Conservation (phyloP, 2,329 filamentous ascomycete genomes). For the Pseudogymnoascus sp. region DNA sequence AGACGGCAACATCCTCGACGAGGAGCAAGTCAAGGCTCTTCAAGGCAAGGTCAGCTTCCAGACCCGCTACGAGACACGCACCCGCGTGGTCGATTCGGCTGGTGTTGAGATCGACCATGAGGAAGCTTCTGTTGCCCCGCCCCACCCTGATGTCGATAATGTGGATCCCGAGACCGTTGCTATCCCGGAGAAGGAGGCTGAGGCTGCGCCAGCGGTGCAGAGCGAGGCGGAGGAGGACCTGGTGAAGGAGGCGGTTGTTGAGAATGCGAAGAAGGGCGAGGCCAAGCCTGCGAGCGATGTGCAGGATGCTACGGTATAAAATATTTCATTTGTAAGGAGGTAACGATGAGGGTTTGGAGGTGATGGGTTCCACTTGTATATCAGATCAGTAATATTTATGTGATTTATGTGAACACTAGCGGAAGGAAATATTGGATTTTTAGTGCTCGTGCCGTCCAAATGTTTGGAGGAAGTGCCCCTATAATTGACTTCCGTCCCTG, state of each 20-base stretch:
- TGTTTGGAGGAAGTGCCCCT: neutral
- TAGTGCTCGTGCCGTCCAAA: neutral
- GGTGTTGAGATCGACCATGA: constrained; percentile 60
- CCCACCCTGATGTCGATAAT: constrained; percentile 42
- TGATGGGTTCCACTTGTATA: constrained; percentile 5
- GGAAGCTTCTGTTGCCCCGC: constrained; percentile 17
- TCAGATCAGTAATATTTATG: constrained; percentile 8
- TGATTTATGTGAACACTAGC: constrained; percentile 1
- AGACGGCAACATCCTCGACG: constrained; percentile 78
- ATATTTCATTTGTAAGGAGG: neutral
- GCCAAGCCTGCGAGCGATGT: constrained; percentile 57
- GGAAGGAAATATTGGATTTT: neutral
- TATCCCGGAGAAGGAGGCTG: constrained; percentile 27
- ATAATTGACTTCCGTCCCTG: neutral
- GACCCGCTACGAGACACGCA: constrained; percentile 92
- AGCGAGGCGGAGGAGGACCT: constrained; percentile 41
- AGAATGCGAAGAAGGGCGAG: constrained; percentile 38
- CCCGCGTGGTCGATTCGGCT: constrained; percentile 67
- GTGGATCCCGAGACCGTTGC: constrained; percentile 50
- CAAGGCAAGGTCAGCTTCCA: constrained; percentile 93
- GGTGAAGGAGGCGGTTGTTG: constrained; percentile 50
- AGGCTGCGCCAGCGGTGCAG: constrained; percentile 34
- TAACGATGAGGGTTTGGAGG: neutral
- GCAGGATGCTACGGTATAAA: constrained; percentile 42
- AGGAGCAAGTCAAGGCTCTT: constrained; percentile 73